Evolutionary conservation across 257 asterid species (phyloP).

Genomic region (Ajuga chamaepitys): DNA sequence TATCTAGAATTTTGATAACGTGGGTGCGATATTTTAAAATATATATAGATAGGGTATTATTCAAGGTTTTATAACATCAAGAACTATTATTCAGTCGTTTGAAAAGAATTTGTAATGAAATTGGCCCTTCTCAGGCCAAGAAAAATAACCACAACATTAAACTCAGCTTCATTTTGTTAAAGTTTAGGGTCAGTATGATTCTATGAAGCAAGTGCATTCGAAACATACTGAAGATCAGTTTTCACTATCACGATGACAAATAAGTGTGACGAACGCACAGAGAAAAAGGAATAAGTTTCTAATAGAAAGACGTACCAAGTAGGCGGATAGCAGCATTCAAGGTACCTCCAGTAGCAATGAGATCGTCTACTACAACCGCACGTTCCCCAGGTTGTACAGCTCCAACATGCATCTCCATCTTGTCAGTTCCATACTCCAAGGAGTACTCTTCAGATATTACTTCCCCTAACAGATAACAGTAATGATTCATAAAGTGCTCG

Average conservation of each 20-base stretch:
- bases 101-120: no score
- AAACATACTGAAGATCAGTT: neutral
- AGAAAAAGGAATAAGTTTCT: neutral
- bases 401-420: constrained; percentile 94
- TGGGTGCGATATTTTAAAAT: no score
- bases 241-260: neutral
- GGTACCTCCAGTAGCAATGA: constrained; percentile 96
- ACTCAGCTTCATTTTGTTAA: neutral
- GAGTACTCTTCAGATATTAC: constrained; percentile 95
- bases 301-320: constrained; percentile 48
- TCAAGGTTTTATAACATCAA: no score
- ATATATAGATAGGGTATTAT: no score
- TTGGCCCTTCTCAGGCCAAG: no score
- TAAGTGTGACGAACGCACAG: neutral
- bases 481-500: constrained; percentile 2
- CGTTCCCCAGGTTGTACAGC: constrained; percentile 90
- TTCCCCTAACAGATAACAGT: constrained; percentile 44
- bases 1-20: no score
- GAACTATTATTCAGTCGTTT: no score
- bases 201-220: neutral
- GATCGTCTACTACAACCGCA: constrained; percentile 80
- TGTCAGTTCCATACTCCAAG: constrained; percentile 91
- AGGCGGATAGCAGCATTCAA: constrained; percentile 78
- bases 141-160: no score
- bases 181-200: neutral